Base-by-base conservation (phyloP, 1,284 basidiomycete genomes). In the Irpex lacteus region DNA sequence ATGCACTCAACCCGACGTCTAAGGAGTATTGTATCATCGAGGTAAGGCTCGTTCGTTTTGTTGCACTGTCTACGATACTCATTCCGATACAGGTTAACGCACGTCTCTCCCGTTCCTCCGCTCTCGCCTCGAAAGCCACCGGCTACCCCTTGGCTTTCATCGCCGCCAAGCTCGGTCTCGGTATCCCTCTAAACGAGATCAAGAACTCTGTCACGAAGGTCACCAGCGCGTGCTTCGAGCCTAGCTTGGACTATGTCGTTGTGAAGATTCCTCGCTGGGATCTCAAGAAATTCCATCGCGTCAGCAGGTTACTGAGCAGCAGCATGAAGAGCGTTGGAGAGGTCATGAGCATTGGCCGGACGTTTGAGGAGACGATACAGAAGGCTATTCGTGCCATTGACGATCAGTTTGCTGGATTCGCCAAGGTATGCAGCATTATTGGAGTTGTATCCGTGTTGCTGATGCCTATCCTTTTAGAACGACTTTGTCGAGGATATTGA, bases 201-300 rank as follows among this genome's bases (percentile, higher is more conserved):
- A 93, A 92, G 79, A 99, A 99, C 81, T 91, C 91, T 37, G 97
- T 98, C 66, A 98, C 98, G 62, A 96, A 96, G 77, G 90, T 95
- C 68, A 99, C 97, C 4, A 92, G 89, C 40, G 97, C 97, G 7
- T 99, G 98, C 82, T 99, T 99, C 77, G 98, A 99, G 81, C 97
- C 96, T 11, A 94, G 91, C 72, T 85, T 99, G 81, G 97, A 99
- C 78, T 98, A 99, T 76, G 89, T 94, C 67, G 96, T 98, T 58
- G 95, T 98, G 75, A 99, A 99, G 83, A 98, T 99, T 73, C 97
- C 97, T 61, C 91, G 96, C 68, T 99, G 97, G 97, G 97, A 99
- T 79, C 81, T 98, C 74, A 97, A 97, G 78, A 99, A 99, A 85
- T 99, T 99, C 81, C 94, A 77, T 72, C 88, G 96, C 54, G 96